These are phyloP conservation scores for Filobasidium uniguttulatum DNA, from an alignment of 1,284 basidiomycete genomes.

Conservation along the genomic window DNA sequence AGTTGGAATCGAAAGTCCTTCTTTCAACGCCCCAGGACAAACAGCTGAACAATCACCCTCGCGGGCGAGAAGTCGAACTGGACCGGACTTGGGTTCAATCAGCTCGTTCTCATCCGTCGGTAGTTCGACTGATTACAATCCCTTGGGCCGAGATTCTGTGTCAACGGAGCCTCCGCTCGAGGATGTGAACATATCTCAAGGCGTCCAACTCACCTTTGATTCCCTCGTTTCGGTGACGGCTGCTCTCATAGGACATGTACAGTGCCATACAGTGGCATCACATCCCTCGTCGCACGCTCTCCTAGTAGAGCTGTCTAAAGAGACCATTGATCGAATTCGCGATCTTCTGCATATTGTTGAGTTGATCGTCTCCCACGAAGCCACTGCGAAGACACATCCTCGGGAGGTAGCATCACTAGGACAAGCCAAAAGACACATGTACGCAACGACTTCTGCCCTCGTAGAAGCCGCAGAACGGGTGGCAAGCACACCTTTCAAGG, in stretches of 20 bases:
- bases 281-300: conserved; percentile 86
- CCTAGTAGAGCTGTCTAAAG: conserved; percentile 82
- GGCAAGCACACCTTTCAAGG: conserved; percentile 45
- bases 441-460: conserved; percentile 68
- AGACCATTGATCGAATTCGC: conserved; percentile 85
- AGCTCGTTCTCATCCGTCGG: conserved; percentile 5
- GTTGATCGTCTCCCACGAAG: conserved; percentile 46
- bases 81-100: neutral
- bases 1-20: neutral
- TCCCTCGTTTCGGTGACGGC: conserved; percentile 84
- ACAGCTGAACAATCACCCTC: too few species aligned
- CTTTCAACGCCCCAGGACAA: neutral
- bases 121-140: conserved; percentile 1
- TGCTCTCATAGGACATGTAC: conserved; percentile 91
- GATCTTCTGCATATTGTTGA: conserved; percentile 85
- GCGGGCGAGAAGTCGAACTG: neutral
- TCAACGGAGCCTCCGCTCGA: neutral
- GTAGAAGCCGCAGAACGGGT: conserved; percentile 64
- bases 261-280: conserved; percentile 73
- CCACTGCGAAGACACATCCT: conserved; percentile 39
- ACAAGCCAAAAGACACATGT: conserved; percentile 64
- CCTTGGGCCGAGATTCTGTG: neutral
- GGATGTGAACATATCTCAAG: conserved; percentile 25
- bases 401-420: conserved; percentile 46
- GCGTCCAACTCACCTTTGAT: conserved; percentile 58